A percentile compares a stretch with the other conserved stretches of the same genome.
Conservation (phyloP, 352 stramenopile genomes). For the Pythium utonaiense region DNA sequence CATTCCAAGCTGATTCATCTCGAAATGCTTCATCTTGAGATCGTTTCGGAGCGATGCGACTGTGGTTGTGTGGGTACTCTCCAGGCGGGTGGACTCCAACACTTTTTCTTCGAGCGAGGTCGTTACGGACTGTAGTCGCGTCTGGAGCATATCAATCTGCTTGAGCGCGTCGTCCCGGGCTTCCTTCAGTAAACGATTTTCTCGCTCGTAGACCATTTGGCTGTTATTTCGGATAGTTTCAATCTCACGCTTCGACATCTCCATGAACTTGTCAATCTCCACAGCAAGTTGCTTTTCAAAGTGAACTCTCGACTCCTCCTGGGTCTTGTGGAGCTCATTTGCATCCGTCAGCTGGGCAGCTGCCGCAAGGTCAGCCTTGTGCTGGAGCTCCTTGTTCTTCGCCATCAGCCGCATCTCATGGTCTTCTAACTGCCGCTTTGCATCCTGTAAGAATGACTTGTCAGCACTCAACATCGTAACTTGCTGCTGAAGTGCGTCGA, state of each 20-base stretch:
- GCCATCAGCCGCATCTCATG: slow-evolving; percentile 37
- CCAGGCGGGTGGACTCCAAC: slow-evolving; percentile 48
- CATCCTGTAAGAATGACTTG: slow-evolving; percentile 58
- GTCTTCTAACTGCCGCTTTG: slow-evolving; percentile 52
- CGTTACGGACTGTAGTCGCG: slow-evolving; percentile 42
- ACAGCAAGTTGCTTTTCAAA: slow-evolving; percentile 69
- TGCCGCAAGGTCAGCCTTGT: slow-evolving; percentile 35
- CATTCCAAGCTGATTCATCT: slow-evolving; percentile 65
- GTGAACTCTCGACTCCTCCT: slow-evolving; percentile 54
- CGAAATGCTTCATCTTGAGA: slow-evolving; percentile 80
- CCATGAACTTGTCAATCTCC: slow-evolving; percentile 68
- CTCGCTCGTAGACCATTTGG: slow-evolving; percentile 65
- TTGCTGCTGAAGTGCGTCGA: slow-evolving; percentile 33
- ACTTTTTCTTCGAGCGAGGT: slow-evolving; percentile 52
- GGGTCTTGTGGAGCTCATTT: slow-evolving; percentile 34
- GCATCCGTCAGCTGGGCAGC: slow-evolving; percentile 37
- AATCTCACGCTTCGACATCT: slow-evolving; percentile 63
- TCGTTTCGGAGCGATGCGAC: slow-evolving; percentile 52
- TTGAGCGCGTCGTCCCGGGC: slow-evolving; percentile 56
- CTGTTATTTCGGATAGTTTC: slow-evolving; percentile 60
- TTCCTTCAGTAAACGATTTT: slow-evolving; percentile 70
- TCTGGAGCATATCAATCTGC: slow-evolving; percentile 53
- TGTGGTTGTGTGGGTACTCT: slow-evolving; percentile 47
- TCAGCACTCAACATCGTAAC: slow-evolving; percentile 47
- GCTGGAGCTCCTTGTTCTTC: slow-evolving; percentile 37